Percentiles rank a stretch among this genome's conserved stretches.
phyloP scores from a whole-genome alignment of 139 green algal species.

The Zygnema cylindricum region DNA sequence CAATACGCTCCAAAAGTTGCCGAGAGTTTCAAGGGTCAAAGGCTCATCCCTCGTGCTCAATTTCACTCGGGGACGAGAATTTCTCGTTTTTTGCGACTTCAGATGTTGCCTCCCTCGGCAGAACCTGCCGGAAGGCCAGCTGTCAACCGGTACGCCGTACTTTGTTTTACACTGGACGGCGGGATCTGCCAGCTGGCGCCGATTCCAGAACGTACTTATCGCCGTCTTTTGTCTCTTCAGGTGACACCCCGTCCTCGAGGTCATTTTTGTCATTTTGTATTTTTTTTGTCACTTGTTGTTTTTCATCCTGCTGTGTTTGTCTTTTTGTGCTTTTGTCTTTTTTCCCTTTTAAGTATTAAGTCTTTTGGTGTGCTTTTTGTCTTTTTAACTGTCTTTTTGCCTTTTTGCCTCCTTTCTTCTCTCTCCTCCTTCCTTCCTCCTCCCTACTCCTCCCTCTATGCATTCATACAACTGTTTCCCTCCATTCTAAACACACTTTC shows the following conservation, averaged over 20 bases:
- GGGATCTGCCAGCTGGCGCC: conserved; percentile 51
- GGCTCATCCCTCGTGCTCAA: conserved; percentile 45
- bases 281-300: too few relatives aligned
- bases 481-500: background rate
- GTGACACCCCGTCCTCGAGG: background rate
- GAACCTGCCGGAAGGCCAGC: background rate
- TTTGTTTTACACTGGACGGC: conserved; percentile 45
- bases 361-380: too few relatives aligned
- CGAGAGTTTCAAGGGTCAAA: conserved; percentile 61
- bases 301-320: too few relatives aligned
- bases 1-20: conserved; percentile 53
- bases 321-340: too few relatives aligned
- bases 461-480: background rate
- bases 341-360: too few relatives aligned
- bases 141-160: conserved; percentile 14
- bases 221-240: conserved; percentile 53
- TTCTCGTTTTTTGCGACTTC: conserved; percentile 42
- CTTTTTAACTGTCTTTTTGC: too few relatives aligned
- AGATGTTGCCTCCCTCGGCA: conserved; percentile 28
- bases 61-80: conserved; percentile 57
- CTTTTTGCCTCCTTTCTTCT: background rate
- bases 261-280: too few relatives aligned
- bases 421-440: background rate
- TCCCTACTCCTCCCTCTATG: background rate
- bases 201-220: conserved; percentile 58